Conservation (phyloP, 495 filamentous ascomycete genomes). For the Tuber magnatum region DNA sequence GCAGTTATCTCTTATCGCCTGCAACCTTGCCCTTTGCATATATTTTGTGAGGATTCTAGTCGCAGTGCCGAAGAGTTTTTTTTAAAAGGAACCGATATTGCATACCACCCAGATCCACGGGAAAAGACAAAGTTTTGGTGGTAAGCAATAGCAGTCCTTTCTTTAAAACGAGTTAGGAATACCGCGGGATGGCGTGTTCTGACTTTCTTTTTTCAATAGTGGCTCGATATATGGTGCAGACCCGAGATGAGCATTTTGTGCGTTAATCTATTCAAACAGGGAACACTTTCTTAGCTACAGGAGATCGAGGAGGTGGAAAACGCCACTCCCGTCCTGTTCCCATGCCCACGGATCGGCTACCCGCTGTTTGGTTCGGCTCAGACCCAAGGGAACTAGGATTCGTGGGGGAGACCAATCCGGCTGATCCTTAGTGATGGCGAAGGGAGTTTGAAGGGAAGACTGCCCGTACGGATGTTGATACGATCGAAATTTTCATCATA, state of each 20-base stretch:
- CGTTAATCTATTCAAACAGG: not conserved
- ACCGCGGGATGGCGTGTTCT: not conserved
- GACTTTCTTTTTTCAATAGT: not conserved
- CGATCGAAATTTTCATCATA: not conserved
- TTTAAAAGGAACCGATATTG: no score
- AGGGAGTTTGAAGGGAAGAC: not conserved
- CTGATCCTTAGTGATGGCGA: not conserved
- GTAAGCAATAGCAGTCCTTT: no score
- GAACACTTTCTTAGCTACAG: not conserved
- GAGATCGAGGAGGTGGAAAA: not conserved
- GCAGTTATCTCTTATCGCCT: not conserved
- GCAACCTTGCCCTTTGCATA: not conserved
- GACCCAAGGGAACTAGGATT: not conserved
- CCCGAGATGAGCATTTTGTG: not conserved
- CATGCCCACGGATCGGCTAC: not conserved
- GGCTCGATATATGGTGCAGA: not conserved
- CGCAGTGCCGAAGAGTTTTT: no score
- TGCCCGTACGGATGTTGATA: not conserved
- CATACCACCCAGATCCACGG: no score
- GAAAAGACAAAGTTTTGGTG: no score
- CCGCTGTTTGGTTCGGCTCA: not conserved
- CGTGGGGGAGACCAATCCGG: not conserved
- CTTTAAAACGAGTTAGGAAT: not conserved
- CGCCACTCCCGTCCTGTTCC: not conserved
- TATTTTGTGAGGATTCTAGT: not conserved